A percentile compares a stretch with the other conserved stretches of the same genome.
These are phyloP conservation scores for Pseudogymnoascus sp. DNA, from an alignment of 2,329 filamentous ascomycete species.

Conservation along the genomic window DNA sequence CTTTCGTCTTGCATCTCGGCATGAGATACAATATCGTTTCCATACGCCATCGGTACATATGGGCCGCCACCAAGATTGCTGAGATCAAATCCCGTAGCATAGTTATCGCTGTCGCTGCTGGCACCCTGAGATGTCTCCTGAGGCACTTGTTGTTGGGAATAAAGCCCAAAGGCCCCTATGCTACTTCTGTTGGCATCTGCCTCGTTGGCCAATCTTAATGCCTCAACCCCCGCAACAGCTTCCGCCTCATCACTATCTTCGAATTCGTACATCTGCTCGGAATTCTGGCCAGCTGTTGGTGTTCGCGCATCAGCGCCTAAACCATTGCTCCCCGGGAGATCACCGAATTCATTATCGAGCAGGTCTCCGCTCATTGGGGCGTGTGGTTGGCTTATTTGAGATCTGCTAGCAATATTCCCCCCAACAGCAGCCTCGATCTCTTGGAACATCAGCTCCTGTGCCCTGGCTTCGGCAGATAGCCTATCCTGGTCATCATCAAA, in stretches of 20 bases:
- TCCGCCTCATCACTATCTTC: slow-evolving; percentile 74
- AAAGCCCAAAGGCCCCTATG: slow-evolving; percentile 44
- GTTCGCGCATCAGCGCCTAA: background rate
- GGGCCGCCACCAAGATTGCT: slow-evolving; percentile 67
- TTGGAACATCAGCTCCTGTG: slow-evolving; percentile 29
- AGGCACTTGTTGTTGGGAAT: slow-evolving; percentile 43
- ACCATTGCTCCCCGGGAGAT: slow-evolving; percentile 32
- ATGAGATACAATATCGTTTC: slow-evolving; percentile 35
- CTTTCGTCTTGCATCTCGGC: slow-evolving; percentile 35
- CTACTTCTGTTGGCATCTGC: slow-evolving; percentile 60
- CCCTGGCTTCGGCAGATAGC: slow-evolving; percentile 20
- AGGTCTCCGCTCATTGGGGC: slow-evolving; percentile 36
- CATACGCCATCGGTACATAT: slow-evolving; percentile 52
- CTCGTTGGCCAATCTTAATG: slow-evolving; percentile 76
- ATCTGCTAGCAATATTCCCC: background rate
- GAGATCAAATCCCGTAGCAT: slow-evolving; percentile 58
- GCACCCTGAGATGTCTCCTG: slow-evolving; percentile 28
- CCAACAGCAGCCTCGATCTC: slow-evolving; percentile 30
- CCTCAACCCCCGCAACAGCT: slow-evolving; percentile 73
- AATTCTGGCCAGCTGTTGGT: background rate
- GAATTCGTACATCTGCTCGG: slow-evolving; percentile 28
- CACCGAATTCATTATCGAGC: slow-evolving; percentile 39
- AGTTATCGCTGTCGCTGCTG: slow-evolving; percentile 61
- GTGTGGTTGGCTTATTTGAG: background rate
- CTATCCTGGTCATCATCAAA: slow-evolving; percentile 22